Percentiles rank a stretch among this genome's conserved stretches.
phyloP scores from a whole-genome alignment of 2,329 filamentous ascomycete species.

The Westerdykella sp. region DNA sequence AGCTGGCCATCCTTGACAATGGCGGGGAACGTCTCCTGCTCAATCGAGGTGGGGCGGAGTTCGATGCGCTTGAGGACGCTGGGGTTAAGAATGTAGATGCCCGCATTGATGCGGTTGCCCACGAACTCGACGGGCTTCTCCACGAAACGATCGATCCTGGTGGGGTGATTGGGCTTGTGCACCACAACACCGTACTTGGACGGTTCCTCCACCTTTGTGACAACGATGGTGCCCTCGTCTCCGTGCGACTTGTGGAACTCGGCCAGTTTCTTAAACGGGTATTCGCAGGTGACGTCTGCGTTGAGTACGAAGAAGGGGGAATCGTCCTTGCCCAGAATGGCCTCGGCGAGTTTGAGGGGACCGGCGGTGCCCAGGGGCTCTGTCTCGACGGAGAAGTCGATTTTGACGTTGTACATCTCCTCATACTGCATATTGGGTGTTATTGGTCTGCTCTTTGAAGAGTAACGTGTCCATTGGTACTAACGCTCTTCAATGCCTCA shows the following conservation, averaged over 20 bases:
- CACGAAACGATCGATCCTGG: conserved; percentile 95
- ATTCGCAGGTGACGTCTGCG: conserved; percentile 97
- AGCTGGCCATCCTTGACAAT: conserved; percentile 85
- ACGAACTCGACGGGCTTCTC: conserved; percentile 84
- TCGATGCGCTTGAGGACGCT: conserved; percentile 87
- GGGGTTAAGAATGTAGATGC: conserved; percentile 29
- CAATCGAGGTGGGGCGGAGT: conserved; percentile 91
- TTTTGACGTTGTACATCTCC: conserved; percentile 85
- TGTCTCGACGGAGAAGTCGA: conserved; percentile 93
- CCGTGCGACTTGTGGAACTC: conserved; percentile 91
- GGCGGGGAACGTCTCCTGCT: conserved; percentile 97
- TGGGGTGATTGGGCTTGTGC: conserved; percentile 86
- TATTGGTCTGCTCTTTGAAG: conserved; percentile 6
- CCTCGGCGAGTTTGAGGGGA: conserved; percentile 89
- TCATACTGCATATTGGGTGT: conserved; percentile 58
- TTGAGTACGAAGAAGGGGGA: conserved; percentile 97
- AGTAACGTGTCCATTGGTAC: conserved; percentile 17
- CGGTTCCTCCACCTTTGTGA: conserved; percentile 98
- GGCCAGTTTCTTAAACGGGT: conserved; percentile 83
- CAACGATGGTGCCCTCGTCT: conserved; percentile 93
- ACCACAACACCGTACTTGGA: conserved; percentile 99
- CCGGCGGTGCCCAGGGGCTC: conserved; percentile 94
- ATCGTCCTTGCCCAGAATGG: conserved; percentile 87
- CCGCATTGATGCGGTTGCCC: conserved; percentile 1
- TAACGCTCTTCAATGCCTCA: conserved; percentile 78